Base-by-base conservation (phyloP, 2,329 filamentous ascomycete genomes). In the Fusarium oxysporum region DNA sequence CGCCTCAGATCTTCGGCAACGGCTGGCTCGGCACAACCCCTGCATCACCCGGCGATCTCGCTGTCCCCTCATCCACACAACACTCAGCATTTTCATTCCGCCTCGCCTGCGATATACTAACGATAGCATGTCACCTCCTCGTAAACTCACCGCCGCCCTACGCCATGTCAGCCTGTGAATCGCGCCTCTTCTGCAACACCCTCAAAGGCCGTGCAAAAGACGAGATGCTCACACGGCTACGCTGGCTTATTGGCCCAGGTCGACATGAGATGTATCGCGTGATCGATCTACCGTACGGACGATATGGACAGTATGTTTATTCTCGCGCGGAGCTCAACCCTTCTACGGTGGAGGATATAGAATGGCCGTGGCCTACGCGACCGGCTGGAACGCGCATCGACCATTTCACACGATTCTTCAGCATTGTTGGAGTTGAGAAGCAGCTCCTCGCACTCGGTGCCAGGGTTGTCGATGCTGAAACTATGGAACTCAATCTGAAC, bases 401-500 rank as follows among this genome's bases (percentile, higher is more conserved):
- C 14, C 65, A 61, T 32, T 38, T 67, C 11, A 60, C 65, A 0
- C 59, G 68, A 2, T 78, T 75, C 48, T 67, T 78, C 37, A 78
- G 76, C 28, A 65, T 78, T 12, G 57, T 73, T 4, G 76, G 76
- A 21, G 73, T 78, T 1, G 76, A 78, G 40, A 78, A 76, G 28
- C 76, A 77, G 8, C 76, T 78, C 8, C 56, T 78, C 23, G 71
- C 76, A 1, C 73, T 78, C 0, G 76, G 76, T 13, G 76, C 73
- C 4, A 61, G 73, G 10, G 59, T 78, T 25, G 43, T 78, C 3
- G 75, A 78, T 17, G 25, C 62, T 4, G 76, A 78, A 30, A 78
- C 76, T 6, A 35, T 78, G 17, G 76, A 78, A 44, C 73, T 78
- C 32, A 69, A 72, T 13, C 45, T 78, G 14, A 58, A 58, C 12